These are phyloP conservation scores for Bruguiera sexangula DNA, from an alignment of 345 rosid species.

Conservation along the genomic window DNA sequence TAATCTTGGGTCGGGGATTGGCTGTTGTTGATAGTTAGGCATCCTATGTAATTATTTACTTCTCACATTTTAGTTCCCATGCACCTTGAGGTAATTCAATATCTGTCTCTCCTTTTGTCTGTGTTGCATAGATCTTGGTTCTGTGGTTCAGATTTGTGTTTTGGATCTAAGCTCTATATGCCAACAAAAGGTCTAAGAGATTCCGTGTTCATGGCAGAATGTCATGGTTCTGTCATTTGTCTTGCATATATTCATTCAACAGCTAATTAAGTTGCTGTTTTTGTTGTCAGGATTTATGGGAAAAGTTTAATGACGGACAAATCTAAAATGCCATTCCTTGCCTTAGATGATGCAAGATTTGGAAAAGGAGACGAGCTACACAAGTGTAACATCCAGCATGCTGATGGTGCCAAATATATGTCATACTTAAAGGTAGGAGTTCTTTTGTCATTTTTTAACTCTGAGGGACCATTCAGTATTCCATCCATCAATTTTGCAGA, in stretches of 20 bases:
- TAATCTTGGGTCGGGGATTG: no score
- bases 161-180: background rate
- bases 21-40: no score
- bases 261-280: conserved; percentile 16
- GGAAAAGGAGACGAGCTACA: conserved; percentile 48
- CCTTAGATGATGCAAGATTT: conserved; percentile 39
- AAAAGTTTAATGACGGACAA: conserved; percentile 41
- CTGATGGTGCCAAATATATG: conserved; percentile 87
- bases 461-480: background rate
- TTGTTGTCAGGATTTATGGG: conserved; percentile 44
- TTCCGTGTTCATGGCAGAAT: background rate
- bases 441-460: conserved; percentile 19
- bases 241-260: background rate
- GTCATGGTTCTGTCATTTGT: background rate
- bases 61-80: no score
- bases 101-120: no score
- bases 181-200: background rate
- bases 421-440: conserved; percentile 77
- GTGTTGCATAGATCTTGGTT: no score
- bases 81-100: no score
- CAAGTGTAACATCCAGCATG: conserved; percentile 44
- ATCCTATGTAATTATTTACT: no score
- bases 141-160: no score
- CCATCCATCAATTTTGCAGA: no score
- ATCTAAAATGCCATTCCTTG: conserved; percentile 28